Evolutionary conservation across 2,329 filamentous ascomycete species (phyloP), one percentile per base, ranked within the genome.

Genomic region (Paraconiothyrium sp.): DNA sequence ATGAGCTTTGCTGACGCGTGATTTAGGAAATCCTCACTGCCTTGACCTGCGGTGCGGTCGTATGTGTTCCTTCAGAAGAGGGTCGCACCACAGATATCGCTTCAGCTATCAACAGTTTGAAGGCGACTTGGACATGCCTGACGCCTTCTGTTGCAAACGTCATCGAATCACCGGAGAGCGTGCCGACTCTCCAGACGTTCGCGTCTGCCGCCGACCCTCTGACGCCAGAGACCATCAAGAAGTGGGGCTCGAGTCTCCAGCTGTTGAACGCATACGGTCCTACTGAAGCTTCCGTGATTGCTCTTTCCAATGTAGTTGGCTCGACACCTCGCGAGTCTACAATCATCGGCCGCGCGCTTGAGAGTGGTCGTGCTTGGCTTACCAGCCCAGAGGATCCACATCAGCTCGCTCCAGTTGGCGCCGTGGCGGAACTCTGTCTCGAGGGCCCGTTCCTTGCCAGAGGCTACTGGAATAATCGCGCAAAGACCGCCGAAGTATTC

Each of bases 51-150:
- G 76, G 77, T 14, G 76, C 72, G 9, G 72, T 70, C 4, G 66
- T 78, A 7, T 79, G 77, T 50, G 66, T 79, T 20, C 75, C 77
- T 1, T 74, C 72, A 1, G 75, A 79, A 24, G 66, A 76, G 35
- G 80, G 84, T 46, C 79, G 82, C 5, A 72, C 82, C 30, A 78
- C 81, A 41, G 79, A 84, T 62, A 75, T 84, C 11, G 73, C 79
- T 6, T 77, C 76, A 14, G 70, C 75, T 2, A 72, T 77, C 34
- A 76, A 71, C 34, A 65, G 63, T 6, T 43, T 75, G 32, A 63
- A 64, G 20, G 72, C 71, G 1, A 69, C 70, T n/a, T 76, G 73
- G 75, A 72, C 71, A 5, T 75, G 74, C 54, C 60, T 78, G 24
- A 78, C 75, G 9, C 75, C 75, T 14, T 76, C 75, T 8, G 70